Evolutionary conservation across 2,329 filamentous ascomycete genomes (phyloP).

Genomic region (Ophiostoma tasmaniense): DNA sequence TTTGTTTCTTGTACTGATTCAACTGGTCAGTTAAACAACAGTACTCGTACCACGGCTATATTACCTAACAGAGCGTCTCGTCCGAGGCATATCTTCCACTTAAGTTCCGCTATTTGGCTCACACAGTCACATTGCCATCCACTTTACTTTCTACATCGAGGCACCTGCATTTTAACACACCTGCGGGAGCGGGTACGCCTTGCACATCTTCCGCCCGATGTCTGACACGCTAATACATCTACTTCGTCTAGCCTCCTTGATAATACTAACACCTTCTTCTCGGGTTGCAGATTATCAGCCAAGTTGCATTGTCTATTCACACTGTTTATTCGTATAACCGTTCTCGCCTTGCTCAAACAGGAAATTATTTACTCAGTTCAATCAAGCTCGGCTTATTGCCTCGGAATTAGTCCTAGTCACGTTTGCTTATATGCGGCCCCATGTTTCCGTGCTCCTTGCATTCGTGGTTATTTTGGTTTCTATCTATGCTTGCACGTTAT

Average conservation of each 20-base stretch:
- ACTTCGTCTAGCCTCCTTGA: too few species aligned
- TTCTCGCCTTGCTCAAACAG: background rate
- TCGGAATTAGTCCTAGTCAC: background rate
- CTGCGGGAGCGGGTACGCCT: background rate
- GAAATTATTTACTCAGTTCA: background rate
- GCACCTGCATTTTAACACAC: too few species aligned
- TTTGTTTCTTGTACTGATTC: background rate
- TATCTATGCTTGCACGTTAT: too few species aligned
- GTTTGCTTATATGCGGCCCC: background rate
- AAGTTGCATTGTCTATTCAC: background rate
- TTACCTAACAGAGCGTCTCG: background rate
- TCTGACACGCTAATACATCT: background rate
- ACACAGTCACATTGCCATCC: background rate
- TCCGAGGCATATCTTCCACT: background rate
- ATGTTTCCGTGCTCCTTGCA: too few species aligned
- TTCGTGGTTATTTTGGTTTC: too few species aligned
- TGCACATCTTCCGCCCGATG: background rate
- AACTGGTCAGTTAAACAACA: background rate
- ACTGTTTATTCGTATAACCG: background rate
- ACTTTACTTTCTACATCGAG: background rate
- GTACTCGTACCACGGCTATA: background rate
- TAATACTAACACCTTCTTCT: background rate
- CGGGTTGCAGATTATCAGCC: background rate
- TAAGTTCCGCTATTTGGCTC: background rate
- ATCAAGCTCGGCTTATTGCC: background rate